Conservation (phyloP, 2,329 filamentous ascomycete genomes). For the Orbilia javanica region DNA sequence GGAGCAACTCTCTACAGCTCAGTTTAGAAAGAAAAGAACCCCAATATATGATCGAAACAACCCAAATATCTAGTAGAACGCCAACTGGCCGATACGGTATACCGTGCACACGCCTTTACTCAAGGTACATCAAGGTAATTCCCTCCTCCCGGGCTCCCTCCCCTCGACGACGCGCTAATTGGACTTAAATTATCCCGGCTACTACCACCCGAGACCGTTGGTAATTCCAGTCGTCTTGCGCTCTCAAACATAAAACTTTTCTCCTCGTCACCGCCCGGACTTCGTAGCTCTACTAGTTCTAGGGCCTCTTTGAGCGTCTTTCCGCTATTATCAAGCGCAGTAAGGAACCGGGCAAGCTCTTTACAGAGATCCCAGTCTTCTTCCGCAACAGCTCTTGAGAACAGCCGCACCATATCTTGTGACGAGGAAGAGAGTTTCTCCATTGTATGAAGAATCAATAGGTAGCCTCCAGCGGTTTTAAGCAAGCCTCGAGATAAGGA, state of each 20-base stretch:
- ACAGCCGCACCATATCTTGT: slow-evolving; percentile 79
- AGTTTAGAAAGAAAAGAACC: neutral
- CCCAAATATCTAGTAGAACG: slow-evolving; percentile 10
- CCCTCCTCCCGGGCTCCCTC: slow-evolving; percentile 30
- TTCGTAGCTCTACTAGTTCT: slow-evolving; percentile 70
- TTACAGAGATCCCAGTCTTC: slow-evolving; percentile 96
- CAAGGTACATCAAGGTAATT: slow-evolving; percentile 52
- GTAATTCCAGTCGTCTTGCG: slow-evolving; percentile 59
- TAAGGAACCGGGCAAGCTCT: slow-evolving; percentile 92
- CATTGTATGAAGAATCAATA: slow-evolving; percentile 91
- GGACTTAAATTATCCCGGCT: slow-evolving; percentile 46
- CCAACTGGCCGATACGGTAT: neutral
- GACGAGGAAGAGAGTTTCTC: slow-evolving; percentile 78
- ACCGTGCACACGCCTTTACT: neutral
- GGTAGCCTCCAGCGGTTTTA: slow-evolving; percentile 94
- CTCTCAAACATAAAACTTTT: slow-evolving; percentile 66
- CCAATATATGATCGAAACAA: neutral
- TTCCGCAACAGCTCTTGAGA: slow-evolving; percentile 83
- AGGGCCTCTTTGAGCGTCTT: slow-evolving; percentile 81
- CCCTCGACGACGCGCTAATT: slow-evolving; percentile 33
- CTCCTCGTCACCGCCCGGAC: slow-evolving; percentile 63
- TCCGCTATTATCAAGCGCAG: slow-evolving; percentile 89
- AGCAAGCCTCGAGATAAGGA: slow-evolving; percentile 85
- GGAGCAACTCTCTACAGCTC: neutral
- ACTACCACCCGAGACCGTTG: slow-evolving; percentile 14